Percentiles rank a stretch among this genome's conserved stretches.
Evolutionary conservation across 495 filamentous ascomycete genomes (phyloP).

Genomic region (Aeminium ludgeri): DNA sequence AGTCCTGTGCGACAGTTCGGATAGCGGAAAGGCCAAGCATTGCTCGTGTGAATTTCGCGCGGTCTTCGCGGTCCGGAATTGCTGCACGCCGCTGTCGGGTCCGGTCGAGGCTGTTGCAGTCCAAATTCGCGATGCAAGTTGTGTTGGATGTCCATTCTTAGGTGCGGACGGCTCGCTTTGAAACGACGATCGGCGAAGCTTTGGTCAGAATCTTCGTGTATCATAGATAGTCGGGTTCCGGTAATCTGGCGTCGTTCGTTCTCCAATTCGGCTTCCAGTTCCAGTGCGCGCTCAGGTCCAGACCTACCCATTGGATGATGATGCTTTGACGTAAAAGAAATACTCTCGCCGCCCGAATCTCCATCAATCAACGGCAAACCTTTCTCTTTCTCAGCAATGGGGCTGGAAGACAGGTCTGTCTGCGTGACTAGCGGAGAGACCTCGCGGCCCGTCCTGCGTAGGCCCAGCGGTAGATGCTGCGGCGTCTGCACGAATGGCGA

Average conservation of each 20-base stretch:
- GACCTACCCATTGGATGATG: slow-evolving; percentile 13
- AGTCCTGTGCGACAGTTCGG: too few relatives aligned
- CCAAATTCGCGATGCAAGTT: too few relatives aligned
- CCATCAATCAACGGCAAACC: not conserved
- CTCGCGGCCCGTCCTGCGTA: slow-evolving; percentile 19
- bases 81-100: too few relatives aligned
- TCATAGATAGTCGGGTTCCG: too few relatives aligned
- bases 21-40: too few relatives aligned
- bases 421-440: slow-evolving; percentile 33
- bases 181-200: too few relatives aligned
- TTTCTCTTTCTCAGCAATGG: slow-evolving; percentile 1
- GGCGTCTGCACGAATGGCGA: slow-evolving; percentile 27
- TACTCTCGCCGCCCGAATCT: not conserved
- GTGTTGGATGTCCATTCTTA: not conserved
- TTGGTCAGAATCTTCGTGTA: slow-evolving; percentile 2
- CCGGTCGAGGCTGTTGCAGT: too few relatives aligned
- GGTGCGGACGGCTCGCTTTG: not conserved
- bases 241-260: not conserved
- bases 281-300: too few relatives aligned
- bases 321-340: slow-evolving; percentile 11
- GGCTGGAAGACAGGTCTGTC: slow-evolving; percentile 6
- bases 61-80: too few relatives aligned
- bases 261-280: not conserved
- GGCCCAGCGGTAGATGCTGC: slow-evolving; percentile 18
- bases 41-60: too few relatives aligned